A percentile compares a stretch with the other conserved stretches of the same genome.
Conservation (phyloP, 2,329 filamentous ascomycete genomes). For the Chaetothyriales sp. region DNA sequence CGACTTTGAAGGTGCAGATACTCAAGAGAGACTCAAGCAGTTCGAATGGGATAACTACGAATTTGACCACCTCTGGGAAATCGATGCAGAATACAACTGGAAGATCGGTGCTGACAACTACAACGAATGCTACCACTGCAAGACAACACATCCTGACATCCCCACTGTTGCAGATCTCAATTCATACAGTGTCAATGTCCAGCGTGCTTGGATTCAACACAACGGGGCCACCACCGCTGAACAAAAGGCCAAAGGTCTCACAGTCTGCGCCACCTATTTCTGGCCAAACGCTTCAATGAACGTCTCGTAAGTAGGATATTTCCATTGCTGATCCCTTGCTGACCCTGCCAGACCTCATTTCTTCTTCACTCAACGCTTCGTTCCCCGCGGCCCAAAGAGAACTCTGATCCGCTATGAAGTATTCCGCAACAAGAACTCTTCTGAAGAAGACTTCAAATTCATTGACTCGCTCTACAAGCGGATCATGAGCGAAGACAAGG, state of each 20-base stretch:
- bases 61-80: slow-evolving; percentile 25
- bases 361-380: slow-evolving; percentile 49
- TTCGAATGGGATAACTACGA: slow-evolving; percentile 41
- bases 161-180: slow-evolving; percentile 38
- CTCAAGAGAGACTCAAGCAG: slow-evolving; percentile 33
- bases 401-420: slow-evolving; percentile 48
- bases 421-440: slow-evolving; percentile 45
- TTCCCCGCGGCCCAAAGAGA: slow-evolving; percentile 37
- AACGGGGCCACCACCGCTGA: slow-evolving; percentile 25
- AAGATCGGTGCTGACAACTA: slow-evolving; percentile 36
- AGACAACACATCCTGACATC: slow-evolving; percentile 43
- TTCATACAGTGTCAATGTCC: slow-evolving; percentile 39
- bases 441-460: slow-evolving; percentile 42
- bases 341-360: slow-evolving; percentile 36
- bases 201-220: slow-evolving; percentile 40
- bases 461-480: slow-evolving; percentile 48
- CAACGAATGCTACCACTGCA: slow-evolving; percentile 43
- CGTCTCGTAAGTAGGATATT: slow-evolving; percentile 7
- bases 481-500: slow-evolving; percentile 50
- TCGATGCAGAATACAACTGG: slow-evolving; percentile 11
- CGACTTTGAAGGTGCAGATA: slow-evolving; percentile 19
- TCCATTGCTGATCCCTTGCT: background rate
- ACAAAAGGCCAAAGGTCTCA: slow-evolving; percentile 5
- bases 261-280: slow-evolving; percentile 7
- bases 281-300: slow-evolving; percentile 11